Conservation (phyloP, 2,329 filamentous ascomycete species). For the Nemania serpens region DNA sequence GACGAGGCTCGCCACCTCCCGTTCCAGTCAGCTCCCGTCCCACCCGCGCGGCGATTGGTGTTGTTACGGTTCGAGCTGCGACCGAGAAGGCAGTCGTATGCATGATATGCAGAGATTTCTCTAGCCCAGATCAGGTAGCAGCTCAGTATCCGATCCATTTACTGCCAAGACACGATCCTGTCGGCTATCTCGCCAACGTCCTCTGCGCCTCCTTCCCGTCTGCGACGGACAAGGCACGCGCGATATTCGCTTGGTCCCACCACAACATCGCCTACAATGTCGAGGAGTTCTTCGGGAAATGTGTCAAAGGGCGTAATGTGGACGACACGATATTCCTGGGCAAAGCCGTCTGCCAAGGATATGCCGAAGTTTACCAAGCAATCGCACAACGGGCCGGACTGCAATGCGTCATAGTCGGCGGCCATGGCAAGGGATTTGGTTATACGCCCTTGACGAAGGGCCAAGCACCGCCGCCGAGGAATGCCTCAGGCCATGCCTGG, state of each 20-base stretch:
- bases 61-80: conserved; percentile 44
- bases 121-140: conserved; percentile 76
- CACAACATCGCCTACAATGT: conserved; percentile 90
- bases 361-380: conserved; percentile 79
- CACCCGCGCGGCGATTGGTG: conserved; percentile 55
- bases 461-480: conserved; percentile 65
- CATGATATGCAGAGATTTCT: conserved; percentile 86
- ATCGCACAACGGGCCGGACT: conserved; percentile 81
- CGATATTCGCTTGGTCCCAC: conserved; percentile 93
- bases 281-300: conserved; percentile 75
- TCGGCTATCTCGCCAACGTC: conserved; percentile 76
- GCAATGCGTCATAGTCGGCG: conserved; percentile 73
- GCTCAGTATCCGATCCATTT: conserved; percentile 73
- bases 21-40: conserved; percentile 59
- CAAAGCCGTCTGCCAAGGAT: conserved; percentile 88
- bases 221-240: conserved; percentile 86
- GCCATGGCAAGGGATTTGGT: conserved; percentile 87
- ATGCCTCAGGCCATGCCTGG: conserved; percentile 79
- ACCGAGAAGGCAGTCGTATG: conserved; percentile 53
- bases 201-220: conserved; percentile 82
- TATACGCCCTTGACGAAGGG: conserved; percentile 67
- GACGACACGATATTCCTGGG: conserved; percentile 76
- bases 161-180: conserved; percentile 67
- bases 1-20: conserved; percentile 53
- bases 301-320: conserved; percentile 68